phyloP scores from a whole-genome alignment of 106 monocot genomes.

The Platanthera zijinensis region DNA sequence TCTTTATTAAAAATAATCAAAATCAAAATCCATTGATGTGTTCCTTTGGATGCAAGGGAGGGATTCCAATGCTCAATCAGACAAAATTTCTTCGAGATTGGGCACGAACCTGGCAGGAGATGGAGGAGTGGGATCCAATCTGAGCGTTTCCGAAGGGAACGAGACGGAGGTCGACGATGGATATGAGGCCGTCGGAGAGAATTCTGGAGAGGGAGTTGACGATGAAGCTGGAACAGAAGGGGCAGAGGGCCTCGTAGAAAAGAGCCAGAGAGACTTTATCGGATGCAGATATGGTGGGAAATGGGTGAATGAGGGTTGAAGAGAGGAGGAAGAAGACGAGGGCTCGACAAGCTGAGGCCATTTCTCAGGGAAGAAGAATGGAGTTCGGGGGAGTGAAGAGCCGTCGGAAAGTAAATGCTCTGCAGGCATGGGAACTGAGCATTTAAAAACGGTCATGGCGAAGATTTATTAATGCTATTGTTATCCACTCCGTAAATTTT shows the following conservation, averaged over 20 bases:
- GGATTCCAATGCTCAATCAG: not conserved
- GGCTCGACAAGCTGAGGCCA: conserved; percentile 27
- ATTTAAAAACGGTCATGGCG: no score
- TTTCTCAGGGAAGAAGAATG: not conserved
- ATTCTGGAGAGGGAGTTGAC: conserved; percentile 60
- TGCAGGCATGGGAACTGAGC: no score
- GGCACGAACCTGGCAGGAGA: conserved; percentile 63
- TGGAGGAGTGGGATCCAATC: conserved; percentile 34
- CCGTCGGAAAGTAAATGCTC: no score
- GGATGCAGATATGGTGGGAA: conserved; percentile 13
- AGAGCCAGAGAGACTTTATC: conserved; percentile 61
- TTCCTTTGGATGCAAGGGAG: not conserved
- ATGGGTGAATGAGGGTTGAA: conserved; percentile 11
- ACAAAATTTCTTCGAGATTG: not conserved
- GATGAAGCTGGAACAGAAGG: conserved; percentile 73
- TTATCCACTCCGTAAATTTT: no score
- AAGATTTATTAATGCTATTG: no score
- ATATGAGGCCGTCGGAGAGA: conserved; percentile 64
- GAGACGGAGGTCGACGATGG: conserved; percentile 75
- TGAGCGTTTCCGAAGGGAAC: conserved; percentile 83
- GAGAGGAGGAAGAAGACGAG: conserved; percentile 5
- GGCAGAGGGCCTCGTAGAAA: conserved; percentile 89
- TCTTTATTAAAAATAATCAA: not conserved
- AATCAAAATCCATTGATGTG: not conserved
- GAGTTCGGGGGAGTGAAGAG: no score